Evolutionary conservation across 371 early-diverging fungal species (phyloP).

Genomic region (Blakeslea trispora): DNA sequence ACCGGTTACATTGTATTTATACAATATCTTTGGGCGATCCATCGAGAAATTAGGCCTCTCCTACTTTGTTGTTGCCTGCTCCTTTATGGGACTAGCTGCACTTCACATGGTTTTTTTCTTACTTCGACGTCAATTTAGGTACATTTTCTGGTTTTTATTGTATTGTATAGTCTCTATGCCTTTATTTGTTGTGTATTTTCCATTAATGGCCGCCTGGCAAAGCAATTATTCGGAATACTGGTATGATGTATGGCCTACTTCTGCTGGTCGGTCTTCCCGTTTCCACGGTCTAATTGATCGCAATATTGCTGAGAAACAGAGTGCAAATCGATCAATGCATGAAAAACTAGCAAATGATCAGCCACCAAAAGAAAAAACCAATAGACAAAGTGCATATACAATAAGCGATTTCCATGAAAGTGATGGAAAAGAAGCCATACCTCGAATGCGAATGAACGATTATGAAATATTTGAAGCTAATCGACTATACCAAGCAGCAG

Average conservation of each 20-base stretch:
- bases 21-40: slow-evolving; percentile 37
- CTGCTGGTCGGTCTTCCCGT: slow-evolving; percentile 16
- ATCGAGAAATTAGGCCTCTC: slow-evolving; percentile 28
- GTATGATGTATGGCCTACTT: slow-evolving; percentile 50
- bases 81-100: slow-evolving; percentile 34
- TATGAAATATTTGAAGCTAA: slow-evolving; percentile 38
- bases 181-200: slow-evolving; percentile 46
- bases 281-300: slow-evolving; percentile 42
- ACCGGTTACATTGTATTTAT: slow-evolving; percentile 44
- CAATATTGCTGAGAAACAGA: not conserved
- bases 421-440: slow-evolving; percentile 16
- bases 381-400: not conserved
- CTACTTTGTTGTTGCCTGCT: slow-evolving; percentile 36
- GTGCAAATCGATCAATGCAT: not conserved
- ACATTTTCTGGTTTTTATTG: slow-evolving; percentile 47
- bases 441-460: slow-evolving; percentile 40
- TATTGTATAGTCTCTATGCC: slow-evolving; percentile 44
- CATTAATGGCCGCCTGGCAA: slow-evolving; percentile 43
- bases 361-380: not conserved
- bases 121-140: slow-evolving; percentile 42
- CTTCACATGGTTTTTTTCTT: slow-evolving; percentile 46
- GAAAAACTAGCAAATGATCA: not conserved
- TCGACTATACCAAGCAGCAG: slow-evolving; percentile 39
- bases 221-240: slow-evolving; percentile 40
- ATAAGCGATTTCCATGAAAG: not conserved